Percentiles rank a stretch among this genome's conserved stretches.
These are phyloP conservation scores for Sequoiadendron giganteum DNA, from an alignment of 75 land plant genomes.

Conservation along the genomic window DNA sequence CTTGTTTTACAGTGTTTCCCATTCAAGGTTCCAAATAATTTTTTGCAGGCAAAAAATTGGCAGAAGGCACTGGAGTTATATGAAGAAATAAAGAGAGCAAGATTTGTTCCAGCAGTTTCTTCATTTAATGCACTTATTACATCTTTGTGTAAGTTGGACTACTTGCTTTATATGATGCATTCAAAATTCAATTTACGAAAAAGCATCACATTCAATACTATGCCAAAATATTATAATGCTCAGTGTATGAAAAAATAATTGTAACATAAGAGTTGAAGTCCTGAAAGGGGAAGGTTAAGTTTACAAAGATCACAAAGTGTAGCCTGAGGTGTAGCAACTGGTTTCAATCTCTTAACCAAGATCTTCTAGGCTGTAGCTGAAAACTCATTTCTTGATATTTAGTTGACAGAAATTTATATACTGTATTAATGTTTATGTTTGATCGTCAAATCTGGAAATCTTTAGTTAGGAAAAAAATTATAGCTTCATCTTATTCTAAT, in stretches of 20 bases:
- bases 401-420: background rate
- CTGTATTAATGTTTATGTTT: background rate
- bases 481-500: background rate
- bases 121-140: constrained; percentile 90
- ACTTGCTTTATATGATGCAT: constrained; percentile 5
- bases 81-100: constrained; percentile 50
- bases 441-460: background rate
- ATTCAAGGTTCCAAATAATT: background rate
- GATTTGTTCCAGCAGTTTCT: constrained; percentile 61
- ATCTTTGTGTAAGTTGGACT: constrained; percentile 69
- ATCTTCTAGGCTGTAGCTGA: background rate
- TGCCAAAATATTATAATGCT: background rate
- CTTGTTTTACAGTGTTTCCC: background rate
- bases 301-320: background rate
- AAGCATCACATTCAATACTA: background rate
- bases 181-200: background rate
- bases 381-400: background rate
- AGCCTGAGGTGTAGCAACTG: background rate
- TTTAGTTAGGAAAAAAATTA: background rate
- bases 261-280: background rate
- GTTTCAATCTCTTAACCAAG: background rate
- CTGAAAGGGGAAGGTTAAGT: background rate
- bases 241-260: background rate
- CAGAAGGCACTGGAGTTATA: constrained; percentile 73
- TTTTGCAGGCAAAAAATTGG: constrained; percentile 77